Conservation (phyloP, 2,329 filamentous ascomycete species). For the Trichoderma semiorbis region DNA sequence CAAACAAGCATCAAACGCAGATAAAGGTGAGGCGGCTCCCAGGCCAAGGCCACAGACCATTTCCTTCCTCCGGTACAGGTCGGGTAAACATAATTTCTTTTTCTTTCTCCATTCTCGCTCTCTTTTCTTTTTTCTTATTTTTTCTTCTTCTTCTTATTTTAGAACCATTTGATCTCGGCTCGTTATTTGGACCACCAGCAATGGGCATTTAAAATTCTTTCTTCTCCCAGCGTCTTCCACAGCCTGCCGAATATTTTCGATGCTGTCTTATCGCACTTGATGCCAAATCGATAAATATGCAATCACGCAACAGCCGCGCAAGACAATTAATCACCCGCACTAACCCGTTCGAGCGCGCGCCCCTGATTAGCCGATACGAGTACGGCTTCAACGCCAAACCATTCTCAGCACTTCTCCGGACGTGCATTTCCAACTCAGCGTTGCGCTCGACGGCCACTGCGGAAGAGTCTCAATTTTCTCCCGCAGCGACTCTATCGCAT, state of each 20-base stretch:
- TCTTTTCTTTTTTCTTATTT: neutral
- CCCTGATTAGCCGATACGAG: slow-evolving; percentile 18
- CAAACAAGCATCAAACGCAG: slow-evolving; percentile 6
- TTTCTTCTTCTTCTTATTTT: neutral
- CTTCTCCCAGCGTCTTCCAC: neutral
- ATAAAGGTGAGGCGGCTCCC: slow-evolving; percentile 8
- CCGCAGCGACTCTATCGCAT: neutral
- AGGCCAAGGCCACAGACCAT: neutral
- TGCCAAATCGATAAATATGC: slow-evolving; percentile 1
- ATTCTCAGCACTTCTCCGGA: slow-evolving; percentile 12
- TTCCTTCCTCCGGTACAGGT: neutral
- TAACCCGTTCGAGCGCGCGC: slow-evolving; percentile 19
- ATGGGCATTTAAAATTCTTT: neutral
- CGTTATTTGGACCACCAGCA: neutral
- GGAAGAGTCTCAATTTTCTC: neutral
- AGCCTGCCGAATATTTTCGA: neutral
- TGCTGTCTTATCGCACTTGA: neutral
- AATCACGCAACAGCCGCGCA: neutral
- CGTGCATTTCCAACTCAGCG: slow-evolving; percentile 1
- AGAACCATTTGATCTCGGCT: neutral
- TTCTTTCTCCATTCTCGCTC: neutral
- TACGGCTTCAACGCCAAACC: slow-evolving; percentile 15
- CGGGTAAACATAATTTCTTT: neutral
- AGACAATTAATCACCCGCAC: slow-evolving; percentile 5
- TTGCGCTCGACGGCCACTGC: slow-evolving; percentile 9